Evolutionary conservation across 306 rosid species (phyloP).

Genomic region (Pueraria montana): DNA sequence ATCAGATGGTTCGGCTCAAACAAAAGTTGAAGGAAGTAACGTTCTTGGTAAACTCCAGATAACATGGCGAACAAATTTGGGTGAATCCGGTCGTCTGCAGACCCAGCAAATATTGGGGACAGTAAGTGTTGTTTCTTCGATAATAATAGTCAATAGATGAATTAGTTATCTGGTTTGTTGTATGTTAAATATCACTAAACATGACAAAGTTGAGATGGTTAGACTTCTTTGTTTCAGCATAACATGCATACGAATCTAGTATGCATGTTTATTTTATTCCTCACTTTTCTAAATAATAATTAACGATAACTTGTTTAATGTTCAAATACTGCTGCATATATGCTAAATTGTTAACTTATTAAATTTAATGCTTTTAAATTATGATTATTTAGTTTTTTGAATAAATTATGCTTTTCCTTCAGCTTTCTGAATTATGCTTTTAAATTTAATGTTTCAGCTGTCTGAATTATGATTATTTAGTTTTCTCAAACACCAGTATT

Average conservation of each 20-base stretch:
- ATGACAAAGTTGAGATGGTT: slow-evolving; percentile 33
- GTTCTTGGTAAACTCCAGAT: slow-evolving; percentile 97
- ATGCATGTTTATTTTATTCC: background rate
- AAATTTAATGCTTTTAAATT: slow-evolving; percentile 21
- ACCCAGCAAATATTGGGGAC: slow-evolving; percentile 97
- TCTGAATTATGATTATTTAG: slow-evolving; percentile 23
- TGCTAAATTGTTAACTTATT: background rate
- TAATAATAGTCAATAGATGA: slow-evolving; percentile 24
- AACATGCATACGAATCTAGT: slow-evolving; percentile 27
- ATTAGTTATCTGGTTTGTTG: slow-evolving; percentile 37
- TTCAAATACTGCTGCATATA: slow-evolving; percentile 28
- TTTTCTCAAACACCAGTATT: slow-evolving; percentile 36
- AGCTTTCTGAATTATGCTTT: background rate
- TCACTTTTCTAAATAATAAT: slow-evolving; percentile 23
- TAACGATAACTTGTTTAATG: slow-evolving; percentile 13
- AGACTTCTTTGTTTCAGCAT: slow-evolving; percentile 29
- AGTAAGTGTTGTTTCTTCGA: slow-evolving; percentile 63
- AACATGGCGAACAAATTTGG: slow-evolving; percentile 98
- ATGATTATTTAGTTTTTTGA: background rate
- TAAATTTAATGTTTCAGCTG: slow-evolving; percentile 15
- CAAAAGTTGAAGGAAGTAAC: slow-evolving; percentile 91
- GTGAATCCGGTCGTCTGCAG: slow-evolving; percentile 97
- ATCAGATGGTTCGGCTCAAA: slow-evolving; percentile 62
- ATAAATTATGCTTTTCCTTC: background rate
- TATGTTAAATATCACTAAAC: slow-evolving; percentile 8